Evolutionary conservation across 2,329 filamentous ascomycete species (phyloP).

Genomic region (Colletotrichum australisinense): DNA sequence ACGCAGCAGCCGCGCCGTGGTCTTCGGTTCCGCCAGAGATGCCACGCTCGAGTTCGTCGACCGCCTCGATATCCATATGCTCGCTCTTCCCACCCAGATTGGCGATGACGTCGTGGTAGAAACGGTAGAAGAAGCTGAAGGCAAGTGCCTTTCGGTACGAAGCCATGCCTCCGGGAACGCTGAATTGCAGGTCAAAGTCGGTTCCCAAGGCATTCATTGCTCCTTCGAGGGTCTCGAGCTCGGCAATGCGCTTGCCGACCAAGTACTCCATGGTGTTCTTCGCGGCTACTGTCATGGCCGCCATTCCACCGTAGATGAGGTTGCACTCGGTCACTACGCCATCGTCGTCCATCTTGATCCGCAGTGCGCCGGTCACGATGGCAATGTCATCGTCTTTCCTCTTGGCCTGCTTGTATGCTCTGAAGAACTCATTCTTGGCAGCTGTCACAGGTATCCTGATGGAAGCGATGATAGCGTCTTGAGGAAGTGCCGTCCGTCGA

Average conservation of each 20-base stretch:
- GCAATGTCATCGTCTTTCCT: constrained; percentile 98
- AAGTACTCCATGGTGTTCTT: constrained; percentile 82
- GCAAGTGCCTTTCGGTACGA: constrained; percentile 93
- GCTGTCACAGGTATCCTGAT: constrained; percentile 85
- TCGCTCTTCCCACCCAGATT: constrained; percentile 62
- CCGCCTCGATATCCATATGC: constrained; percentile 76
- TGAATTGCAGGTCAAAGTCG: constrained; percentile 90
- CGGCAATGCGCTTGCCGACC: constrained; percentile 81
- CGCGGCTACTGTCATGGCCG: constrained; percentile 88
- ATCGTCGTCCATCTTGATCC: constrained; percentile 76
- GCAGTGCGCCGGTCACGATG: constrained; percentile 90
- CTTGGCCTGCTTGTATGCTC: constrained; percentile 96
- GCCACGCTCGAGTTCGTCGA: constrained; percentile 85
- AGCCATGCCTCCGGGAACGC: constrained; percentile 97
- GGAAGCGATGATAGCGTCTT: constrained; percentile 85
- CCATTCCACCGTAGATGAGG: constrained; percentile 95
- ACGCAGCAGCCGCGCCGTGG: constrained; percentile 77
- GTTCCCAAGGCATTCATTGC: constrained; percentile 89
- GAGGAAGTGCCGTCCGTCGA: constrained; percentile 81
- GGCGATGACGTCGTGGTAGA: constrained; percentile 88
- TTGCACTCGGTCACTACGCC: constrained; percentile 80
- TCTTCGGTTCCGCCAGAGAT: constrained; percentile 87
- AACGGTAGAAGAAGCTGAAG: constrained; percentile 95
- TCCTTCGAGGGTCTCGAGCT: constrained; percentile 86
- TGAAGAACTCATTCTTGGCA: constrained; percentile 83